Evolutionary conservation across 129 eudicot genomes (phyloP).

Genomic region (Heracleum sosnowskyi): DNA sequence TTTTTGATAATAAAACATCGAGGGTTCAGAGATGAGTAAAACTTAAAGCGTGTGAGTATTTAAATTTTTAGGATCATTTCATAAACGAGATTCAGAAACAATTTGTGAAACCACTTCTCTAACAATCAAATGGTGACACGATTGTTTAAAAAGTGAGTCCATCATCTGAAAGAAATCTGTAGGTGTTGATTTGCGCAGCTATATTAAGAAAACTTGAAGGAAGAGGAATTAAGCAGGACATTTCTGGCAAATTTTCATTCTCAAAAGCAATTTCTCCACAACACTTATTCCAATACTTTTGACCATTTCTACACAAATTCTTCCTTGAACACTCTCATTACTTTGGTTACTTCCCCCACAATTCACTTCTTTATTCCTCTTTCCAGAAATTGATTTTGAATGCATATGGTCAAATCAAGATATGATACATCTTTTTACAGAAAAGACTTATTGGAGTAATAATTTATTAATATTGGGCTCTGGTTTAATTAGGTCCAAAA

Average conservation of each 20-base stretch:
- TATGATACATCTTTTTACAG: background rate
- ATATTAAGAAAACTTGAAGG: constrained; percentile 24
- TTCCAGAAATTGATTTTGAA: background rate
- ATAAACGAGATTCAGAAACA: background rate
- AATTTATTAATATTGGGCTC: constrained; percentile 20
- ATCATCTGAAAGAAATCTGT: background rate
- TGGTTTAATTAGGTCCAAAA: constrained; percentile 24
- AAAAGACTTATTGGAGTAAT: background rate
- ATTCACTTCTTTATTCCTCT: constrained; percentile 67
- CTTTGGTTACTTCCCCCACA: constrained; percentile 37
- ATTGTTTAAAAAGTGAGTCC: background rate
- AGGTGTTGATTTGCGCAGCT: background rate
- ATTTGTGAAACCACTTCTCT: background rate
- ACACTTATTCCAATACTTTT: constrained; percentile 80
- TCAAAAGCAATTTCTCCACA: constrained; percentile 49
- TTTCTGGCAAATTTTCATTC: constrained; percentile 44
- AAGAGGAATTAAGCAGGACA: constrained; percentile 32
- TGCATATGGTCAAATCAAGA: constrained; percentile 1
- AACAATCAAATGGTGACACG: constrained; percentile 1
- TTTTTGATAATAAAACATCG: too few species aligned
- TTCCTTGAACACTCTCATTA: constrained; percentile 30
- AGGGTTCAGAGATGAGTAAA: background rate
- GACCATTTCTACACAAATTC: constrained; percentile 52
- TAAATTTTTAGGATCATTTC: background rate
- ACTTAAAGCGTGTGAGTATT: background rate